Evolutionary conservation across 176 grass and related monocot genomes (phyloP).

Genomic region (Rhynchospora pubera): DNA sequence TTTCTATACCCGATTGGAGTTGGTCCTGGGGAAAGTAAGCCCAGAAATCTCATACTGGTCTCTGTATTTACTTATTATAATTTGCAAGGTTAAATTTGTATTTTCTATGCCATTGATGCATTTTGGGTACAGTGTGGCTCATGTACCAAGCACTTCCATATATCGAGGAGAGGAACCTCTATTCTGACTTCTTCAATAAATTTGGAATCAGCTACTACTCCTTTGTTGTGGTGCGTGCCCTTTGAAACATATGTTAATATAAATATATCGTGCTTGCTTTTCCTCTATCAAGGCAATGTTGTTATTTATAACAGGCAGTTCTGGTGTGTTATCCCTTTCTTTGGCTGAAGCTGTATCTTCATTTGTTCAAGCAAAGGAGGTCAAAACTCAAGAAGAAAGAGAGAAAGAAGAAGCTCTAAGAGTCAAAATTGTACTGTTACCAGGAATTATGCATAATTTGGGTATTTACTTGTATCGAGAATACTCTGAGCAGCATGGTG

Average conservation of each 20-base stretch:
- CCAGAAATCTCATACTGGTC: not conserved
- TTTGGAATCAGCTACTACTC: conserved; percentile 75
- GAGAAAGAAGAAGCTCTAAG: conserved; percentile 53
- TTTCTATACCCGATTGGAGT: conserved; percentile 79
- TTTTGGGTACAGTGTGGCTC: conserved; percentile 52
- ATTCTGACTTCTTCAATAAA: conserved; percentile 59
- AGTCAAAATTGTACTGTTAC: not conserved
- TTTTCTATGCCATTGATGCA: not conserved
- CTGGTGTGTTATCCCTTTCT: conserved; percentile 63
- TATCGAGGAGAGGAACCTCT: conserved; percentile 56
- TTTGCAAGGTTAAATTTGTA: not conserved
- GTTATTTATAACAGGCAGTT: conserved; percentile 35
- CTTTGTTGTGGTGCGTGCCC: conserved; percentile 49
- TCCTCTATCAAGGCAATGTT: not conserved
- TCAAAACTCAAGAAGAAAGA: conserved; percentile 52
- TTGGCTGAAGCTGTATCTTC: conserved; percentile 81
- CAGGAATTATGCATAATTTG: not conserved
- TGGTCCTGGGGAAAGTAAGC: conserved; percentile 93
- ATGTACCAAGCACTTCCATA: conserved; percentile 87
- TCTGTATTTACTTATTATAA: not conserved
- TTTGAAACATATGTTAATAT: not conserved
- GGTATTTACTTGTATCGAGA: not conserved
- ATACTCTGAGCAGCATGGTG: not conserved
- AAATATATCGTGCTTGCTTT: not conserved
- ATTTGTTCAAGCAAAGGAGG: conserved; percentile 80